Conservation (phyloP, 495 filamentous ascomycete genomes). For the Friedmanniomyces simplex region DNA sequence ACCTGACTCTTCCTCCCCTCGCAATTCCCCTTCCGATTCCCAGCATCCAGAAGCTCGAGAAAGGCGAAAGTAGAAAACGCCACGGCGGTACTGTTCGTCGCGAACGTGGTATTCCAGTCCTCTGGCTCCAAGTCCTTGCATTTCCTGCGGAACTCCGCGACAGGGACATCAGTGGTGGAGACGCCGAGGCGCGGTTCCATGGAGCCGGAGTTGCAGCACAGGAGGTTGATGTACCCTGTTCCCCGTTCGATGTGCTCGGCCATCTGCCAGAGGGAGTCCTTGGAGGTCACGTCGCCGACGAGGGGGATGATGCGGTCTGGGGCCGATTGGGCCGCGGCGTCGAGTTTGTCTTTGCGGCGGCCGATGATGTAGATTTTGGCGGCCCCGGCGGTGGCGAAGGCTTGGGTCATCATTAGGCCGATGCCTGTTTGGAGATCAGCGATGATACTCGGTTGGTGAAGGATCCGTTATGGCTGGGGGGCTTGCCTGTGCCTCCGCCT, state of each 20-base stretch:
- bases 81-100: slow-evolving; percentile 31
- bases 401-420: slow-evolving; percentile 53
- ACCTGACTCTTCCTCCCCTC: slow-evolving; percentile 31
- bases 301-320: slow-evolving; percentile 33
- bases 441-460: neutral
- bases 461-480: neutral
- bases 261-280: slow-evolving; percentile 27
- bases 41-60: slow-evolving; percentile 35
- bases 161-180: neutral
- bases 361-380: slow-evolving; percentile 60
- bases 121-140: slow-evolving; percentile 13
- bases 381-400: slow-evolving; percentile 54
- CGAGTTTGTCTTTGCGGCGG: slow-evolving; percentile 39
- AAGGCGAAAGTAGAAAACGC: slow-evolving; percentile 37
- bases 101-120: slow-evolving; percentile 23
- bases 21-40: slow-evolving; percentile 28
- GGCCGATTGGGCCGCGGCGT: slow-evolving; percentile 30
- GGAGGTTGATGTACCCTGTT: slow-evolving; percentile 31
- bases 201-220: slow-evolving; percentile 23
- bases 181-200: slow-evolving; percentile 11
- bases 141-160: slow-evolving; percentile 20
- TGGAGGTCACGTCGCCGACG: slow-evolving; percentile 37
- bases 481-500: slow-evolving; percentile 47
- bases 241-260: slow-evolving; percentile 31
- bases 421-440: slow-evolving; percentile 40